Conservation (phyloP, 2,329 filamentous ascomycete genomes). For the Aureobasidium leucospermi region DNA sequence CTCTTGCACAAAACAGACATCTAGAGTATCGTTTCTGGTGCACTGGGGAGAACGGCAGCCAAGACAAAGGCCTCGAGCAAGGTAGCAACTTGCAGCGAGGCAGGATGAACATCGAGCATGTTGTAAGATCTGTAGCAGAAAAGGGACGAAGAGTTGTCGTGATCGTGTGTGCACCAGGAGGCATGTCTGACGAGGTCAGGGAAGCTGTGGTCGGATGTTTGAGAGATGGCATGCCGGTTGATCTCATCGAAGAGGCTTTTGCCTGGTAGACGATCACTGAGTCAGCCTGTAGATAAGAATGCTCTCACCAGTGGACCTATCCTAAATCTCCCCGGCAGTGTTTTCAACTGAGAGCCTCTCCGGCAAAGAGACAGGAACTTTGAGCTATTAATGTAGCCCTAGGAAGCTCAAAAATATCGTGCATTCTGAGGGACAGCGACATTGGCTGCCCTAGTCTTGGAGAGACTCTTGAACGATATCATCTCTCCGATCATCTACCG, state of each 20-base stretch:
- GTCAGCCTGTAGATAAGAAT: too few relatives aligned
- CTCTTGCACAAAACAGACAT: constrained; percentile 18
- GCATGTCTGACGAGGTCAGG: constrained; percentile 36
- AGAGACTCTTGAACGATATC: too few relatives aligned
- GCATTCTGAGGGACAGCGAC: too few relatives aligned
- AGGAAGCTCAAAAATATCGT: too few relatives aligned
- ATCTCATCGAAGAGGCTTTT: constrained; percentile 19
- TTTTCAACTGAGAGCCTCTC: too few relatives aligned
- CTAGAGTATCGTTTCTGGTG: constrained; percentile 2
- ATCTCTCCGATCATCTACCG: too few relatives aligned
- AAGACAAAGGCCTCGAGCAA: constrained; percentile 27
- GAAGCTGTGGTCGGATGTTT: constrained; percentile 23
- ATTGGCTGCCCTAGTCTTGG: too few relatives aligned
- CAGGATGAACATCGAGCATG: not conserved
- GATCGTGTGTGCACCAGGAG: constrained; percentile 36
- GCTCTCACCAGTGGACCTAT: too few relatives aligned
- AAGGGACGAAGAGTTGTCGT: constrained; percentile 30
- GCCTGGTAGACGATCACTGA: constrained; percentile 14
- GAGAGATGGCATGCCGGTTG: constrained; percentile 14
- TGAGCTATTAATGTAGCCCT: too few relatives aligned
- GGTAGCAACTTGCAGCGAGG: constrained; percentile 20
- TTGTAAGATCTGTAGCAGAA: constrained; percentile 22
- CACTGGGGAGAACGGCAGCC: not conserved
- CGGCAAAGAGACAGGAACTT: too few relatives aligned
- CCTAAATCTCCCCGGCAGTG: too few relatives aligned